A percentile compares a stretch with the other conserved stretches of the same genome.
phyloP scores from a whole-genome alignment of 371 early-diverging fungal species.

The Mucor plumbeus region DNA sequence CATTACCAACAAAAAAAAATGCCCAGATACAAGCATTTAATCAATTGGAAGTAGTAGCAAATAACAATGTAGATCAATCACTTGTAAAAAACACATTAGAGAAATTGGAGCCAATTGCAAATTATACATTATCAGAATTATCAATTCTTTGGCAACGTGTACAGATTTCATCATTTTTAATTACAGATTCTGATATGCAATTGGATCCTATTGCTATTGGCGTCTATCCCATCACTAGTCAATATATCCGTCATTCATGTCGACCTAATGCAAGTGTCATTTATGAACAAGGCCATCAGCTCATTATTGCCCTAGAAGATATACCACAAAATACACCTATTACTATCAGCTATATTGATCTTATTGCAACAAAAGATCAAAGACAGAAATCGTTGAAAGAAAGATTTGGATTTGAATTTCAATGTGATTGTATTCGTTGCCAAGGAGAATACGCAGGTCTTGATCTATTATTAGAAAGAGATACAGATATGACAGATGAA shows the following conservation, averaged over 20 bases:
- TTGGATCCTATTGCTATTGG: conserved; percentile 71
- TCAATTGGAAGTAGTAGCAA: not conserved
- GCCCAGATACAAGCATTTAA: conserved; percentile 8
- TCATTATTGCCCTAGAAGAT: conserved; percentile 63
- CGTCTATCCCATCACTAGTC: conserved; percentile 73
- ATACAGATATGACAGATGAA: conserved; percentile 3
- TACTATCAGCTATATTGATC: conserved; percentile 76
- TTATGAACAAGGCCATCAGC: conserved; percentile 48
- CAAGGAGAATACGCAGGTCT: conserved; percentile 13
- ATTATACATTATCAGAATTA: conserved; percentile 5
- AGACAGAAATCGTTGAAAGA: conserved; percentile 57
- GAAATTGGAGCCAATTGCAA: not conserved
- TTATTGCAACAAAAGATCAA: conserved; percentile 54
- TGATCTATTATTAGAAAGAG: conserved; percentile 15
- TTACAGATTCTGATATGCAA: conserved; percentile 50
- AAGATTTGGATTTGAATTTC: conserved; percentile 33
- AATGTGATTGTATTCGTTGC: conserved; percentile 38
- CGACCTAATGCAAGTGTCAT: conserved; percentile 74
- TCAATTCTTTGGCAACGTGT: conserved; percentile 29
- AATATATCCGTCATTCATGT: conserved; percentile 83
- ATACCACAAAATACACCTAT: conserved; percentile 72
- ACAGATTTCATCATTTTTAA: conserved; percentile 14
- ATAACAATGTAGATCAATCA: not conserved
- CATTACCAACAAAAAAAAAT: not conserved
- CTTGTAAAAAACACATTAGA: not conserved